phyloP scores from a whole-genome alignment of 305 asterid species.

The Striga hermonthica region DNA sequence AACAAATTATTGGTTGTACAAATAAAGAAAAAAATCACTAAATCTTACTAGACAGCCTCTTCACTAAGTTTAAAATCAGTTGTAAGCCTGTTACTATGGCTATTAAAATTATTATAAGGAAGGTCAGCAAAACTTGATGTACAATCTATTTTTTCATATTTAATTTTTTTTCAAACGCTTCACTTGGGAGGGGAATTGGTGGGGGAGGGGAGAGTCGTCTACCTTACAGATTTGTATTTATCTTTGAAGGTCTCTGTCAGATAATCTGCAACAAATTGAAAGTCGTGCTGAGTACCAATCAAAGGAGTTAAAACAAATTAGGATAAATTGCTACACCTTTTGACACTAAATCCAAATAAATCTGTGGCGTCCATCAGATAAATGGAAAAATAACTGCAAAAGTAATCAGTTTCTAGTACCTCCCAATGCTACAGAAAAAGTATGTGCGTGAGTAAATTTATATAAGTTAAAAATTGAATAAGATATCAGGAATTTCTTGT shows the following conservation, averaged over 20 bases:
- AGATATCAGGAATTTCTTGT: neutral
- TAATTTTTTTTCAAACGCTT: neutral
- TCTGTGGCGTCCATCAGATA: conserved; percentile 22
- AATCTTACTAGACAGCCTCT: conserved; percentile 9
- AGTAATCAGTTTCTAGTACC: conserved; percentile 3
- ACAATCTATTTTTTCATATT: neutral
- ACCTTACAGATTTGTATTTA: conserved; percentile 75
- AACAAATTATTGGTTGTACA: conserved; percentile 14
- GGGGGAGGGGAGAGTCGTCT: conserved; percentile 32
- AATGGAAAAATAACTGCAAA: conserved; percentile 19
- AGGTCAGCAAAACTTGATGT: neutral
- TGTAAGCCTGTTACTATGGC: neutral
- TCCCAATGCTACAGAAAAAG: conserved; percentile 11
- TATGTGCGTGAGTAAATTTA: conserved; percentile 1
- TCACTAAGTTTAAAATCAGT: conserved; percentile 5
- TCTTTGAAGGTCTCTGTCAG: conserved; percentile 67
- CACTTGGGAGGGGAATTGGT: conserved; percentile 1
- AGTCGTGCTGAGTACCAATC: conserved; percentile 25
- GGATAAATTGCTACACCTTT: conserved; percentile 21
- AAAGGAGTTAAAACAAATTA: conserved; percentile 23
- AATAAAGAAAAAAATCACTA: neutral
- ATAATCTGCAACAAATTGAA: conserved; percentile 57
- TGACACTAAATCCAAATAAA: conserved; percentile 15
- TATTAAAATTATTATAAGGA: conserved; percentile 1
- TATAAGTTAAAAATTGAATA: neutral